Evolutionary conservation across 495 filamentous ascomycete species (phyloP).

Genomic region (Astrothelium macrocarpum): DNA sequence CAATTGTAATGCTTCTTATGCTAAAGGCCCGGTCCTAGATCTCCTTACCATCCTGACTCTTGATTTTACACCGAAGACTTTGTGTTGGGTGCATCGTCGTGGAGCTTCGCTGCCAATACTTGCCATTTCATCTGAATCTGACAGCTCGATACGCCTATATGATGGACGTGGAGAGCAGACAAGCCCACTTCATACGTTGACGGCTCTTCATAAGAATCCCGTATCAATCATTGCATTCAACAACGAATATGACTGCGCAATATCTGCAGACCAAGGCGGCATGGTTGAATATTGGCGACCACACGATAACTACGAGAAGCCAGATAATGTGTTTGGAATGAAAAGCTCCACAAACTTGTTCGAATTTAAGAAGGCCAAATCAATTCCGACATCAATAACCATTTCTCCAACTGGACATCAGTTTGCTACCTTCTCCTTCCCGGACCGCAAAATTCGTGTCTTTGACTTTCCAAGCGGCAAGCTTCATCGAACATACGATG

Average conservation of each 20-base stretch:
- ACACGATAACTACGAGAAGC: constrained; percentile 72
- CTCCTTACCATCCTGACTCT: constrained; percentile 70
- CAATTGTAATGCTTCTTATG: constrained; percentile 1
- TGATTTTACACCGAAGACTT: constrained; percentile 60
- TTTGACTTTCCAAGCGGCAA: constrained; percentile 89
- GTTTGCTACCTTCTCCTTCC: constrained; percentile 86
- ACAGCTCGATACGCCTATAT: constrained; percentile 64
- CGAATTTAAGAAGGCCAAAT: constrained; percentile 90
- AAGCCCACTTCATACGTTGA: constrained; percentile 62
- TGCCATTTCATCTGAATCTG: constrained; percentile 75
- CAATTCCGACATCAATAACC: constrained; percentile 70
- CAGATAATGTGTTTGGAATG: constrained; percentile 78
- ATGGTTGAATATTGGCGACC: constrained; percentile 98
- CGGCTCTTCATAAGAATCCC: constrained; percentile 63
- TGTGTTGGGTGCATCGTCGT: constrained; percentile 89
- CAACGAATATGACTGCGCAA: constrained; percentile 74
- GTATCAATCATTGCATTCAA: constrained; percentile 85
- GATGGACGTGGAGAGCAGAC: constrained; percentile 80
- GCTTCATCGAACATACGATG: constrained; percentile 85
- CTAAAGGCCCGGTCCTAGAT: constrained; percentile 41
- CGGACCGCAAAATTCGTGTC: constrained; percentile 81
- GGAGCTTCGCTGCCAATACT: constrained; percentile 81
- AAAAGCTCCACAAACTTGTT: constrained; percentile 92
- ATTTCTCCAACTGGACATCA: constrained; percentile 76
- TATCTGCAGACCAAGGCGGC: constrained; percentile 80